Evolutionary conservation across 192 early-diverging fungal species (phyloP).

Genomic region (Coemansia sp.): DNA sequence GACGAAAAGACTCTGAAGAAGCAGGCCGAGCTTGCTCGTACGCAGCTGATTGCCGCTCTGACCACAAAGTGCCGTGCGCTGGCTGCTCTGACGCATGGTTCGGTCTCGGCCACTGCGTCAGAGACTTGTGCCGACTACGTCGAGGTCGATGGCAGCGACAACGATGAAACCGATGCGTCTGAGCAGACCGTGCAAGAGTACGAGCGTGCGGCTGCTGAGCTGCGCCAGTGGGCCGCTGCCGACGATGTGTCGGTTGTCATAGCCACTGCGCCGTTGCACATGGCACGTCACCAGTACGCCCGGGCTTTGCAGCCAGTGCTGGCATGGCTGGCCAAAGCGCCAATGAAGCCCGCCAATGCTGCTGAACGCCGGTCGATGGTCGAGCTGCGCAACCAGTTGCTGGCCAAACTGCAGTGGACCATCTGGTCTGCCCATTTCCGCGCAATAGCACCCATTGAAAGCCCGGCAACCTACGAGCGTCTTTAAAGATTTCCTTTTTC

Average conservation of each 20-base stretch:
- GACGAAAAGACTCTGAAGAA: slow-evolving; percentile 60
- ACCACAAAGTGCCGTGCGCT: slow-evolving; percentile 58
- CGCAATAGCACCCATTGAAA: slow-evolving; percentile 14
- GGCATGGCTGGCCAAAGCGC: slow-evolving; percentile 66
- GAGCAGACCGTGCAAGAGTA: slow-evolving; percentile 42
- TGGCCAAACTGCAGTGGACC: slow-evolving; percentile 66
- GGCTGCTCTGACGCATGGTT: slow-evolving; percentile 21
- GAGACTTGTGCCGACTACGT: slow-evolving; percentile 49
- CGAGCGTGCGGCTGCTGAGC: slow-evolving; percentile 58
- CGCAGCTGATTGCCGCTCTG: slow-evolving; percentile 64
- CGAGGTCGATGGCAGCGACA: slow-evolving; percentile 27
- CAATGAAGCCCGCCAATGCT: slow-evolving; percentile 52
- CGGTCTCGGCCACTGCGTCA: slow-evolving; percentile 12
- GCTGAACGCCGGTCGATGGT: slow-evolving; percentile 59
- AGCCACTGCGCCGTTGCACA: slow-evolving; percentile 59
- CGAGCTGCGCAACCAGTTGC: slow-evolving; percentile 57
- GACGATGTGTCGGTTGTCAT: slow-evolving; percentile 57
- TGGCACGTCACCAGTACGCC: slow-evolving; percentile 59
- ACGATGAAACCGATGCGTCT: slow-evolving; percentile 8
- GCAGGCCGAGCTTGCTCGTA: slow-evolving; percentile 75
- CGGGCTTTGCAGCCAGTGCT: slow-evolving; percentile 71
- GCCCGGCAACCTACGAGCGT: slow-evolving; percentile 22
- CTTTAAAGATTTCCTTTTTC: slow-evolving; percentile 4
- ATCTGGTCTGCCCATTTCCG: slow-evolving; percentile 64
- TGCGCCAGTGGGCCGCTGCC: slow-evolving; percentile 62